Base-by-base conservation (phyloP, 495 filamentous ascomycete genomes). In the Lasiosphaeria miniovina region DNA sequence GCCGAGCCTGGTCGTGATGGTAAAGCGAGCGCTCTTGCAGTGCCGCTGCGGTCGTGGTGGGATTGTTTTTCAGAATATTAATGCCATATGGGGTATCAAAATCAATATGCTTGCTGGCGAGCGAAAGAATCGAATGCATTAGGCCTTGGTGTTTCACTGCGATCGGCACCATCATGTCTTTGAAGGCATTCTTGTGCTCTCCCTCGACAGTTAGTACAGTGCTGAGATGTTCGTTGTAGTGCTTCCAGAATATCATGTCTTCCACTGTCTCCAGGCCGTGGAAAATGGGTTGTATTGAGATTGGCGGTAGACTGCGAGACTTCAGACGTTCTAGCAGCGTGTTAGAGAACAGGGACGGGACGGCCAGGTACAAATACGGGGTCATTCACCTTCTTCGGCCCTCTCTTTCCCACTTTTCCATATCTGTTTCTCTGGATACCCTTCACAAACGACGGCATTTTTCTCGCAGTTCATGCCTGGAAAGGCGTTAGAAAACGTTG, bases 391-490 rank as follows among this genome's bases (percentile, higher is more conserved):
- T 81, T 90, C 84, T 73, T 89, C 87, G 43, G 82, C 77, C 65
- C 82, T 88, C 71, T 93, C 88, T 69, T 83, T 88, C 33, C 90
- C 90, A 66, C 88, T 90, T 70, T 86, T 89, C 92, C 92, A 96
- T 51, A 90, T 82, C 54, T 89, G 87, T 70, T 89, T 91, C 53
- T 90, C 87, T n/a, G 88, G 90, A 68, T 96, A 96, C 12, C 92
- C 92, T 75, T 96, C 92, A 67, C 92, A 96, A 10, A 91, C 84
- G 49, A 96, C 89, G 31, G 91, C 89, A 72, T 96, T 96, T 77
- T 96, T 96, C 77, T 93, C 87, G 69, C 92, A 96, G 68, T 94
- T 93, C 62, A 90, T 78, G 73, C 91, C 91, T 85, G 57, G 17
- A 32, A n/a, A 32, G 17, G 51, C 7, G 43, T 72, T 59, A 76